Percentiles rank a stretch among this genome's conserved stretches.
These are phyloP conservation scores for Leccinellum albellum DNA, from an alignment of 768 basidiomycete species.

Conservation along the genomic window DNA sequence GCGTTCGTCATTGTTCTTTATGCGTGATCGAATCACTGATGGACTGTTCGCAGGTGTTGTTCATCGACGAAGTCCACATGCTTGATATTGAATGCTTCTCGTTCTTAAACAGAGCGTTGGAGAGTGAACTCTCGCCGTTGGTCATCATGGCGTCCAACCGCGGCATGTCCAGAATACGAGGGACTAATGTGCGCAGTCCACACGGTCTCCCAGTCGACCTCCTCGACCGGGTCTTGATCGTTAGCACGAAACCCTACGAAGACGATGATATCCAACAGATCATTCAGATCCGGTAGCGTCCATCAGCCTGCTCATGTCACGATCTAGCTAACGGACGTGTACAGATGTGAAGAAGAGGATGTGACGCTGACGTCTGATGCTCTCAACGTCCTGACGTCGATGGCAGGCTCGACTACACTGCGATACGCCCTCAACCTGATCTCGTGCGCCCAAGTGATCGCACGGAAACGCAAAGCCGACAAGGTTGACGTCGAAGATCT, in stretches of 20 bases:
- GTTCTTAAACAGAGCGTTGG: conserved; percentile 93
- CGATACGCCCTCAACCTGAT: conserved; percentile 95
- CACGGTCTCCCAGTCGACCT: conserved; percentile 95
- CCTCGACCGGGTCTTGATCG: conserved; percentile 92
- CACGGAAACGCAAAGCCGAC: conserved; percentile 76
- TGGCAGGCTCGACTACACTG: conserved; percentile 86
- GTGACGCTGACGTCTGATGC: conserved; percentile 76
- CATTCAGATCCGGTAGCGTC: conserved; percentile 75
- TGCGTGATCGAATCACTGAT: neutral
- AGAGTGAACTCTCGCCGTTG: conserved; percentile 87
- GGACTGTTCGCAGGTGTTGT: conserved; percentile 63
- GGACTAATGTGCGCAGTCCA: conserved; percentile 90
- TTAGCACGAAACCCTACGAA: conserved; percentile 84
- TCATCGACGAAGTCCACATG: conserved; percentile 99
- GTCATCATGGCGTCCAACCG: conserved; percentile 99
- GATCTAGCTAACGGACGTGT: conserved; percentile 1
- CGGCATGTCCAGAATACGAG: conserved; percentile 91
- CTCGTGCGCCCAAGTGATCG: conserved; percentile 84
- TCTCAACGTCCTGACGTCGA: conserved; percentile 74
- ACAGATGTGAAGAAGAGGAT: conserved; percentile 91
- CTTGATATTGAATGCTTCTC: conserved; percentile 99
- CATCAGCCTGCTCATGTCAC: neutral
- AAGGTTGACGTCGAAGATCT: conserved; percentile 85
- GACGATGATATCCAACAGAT: conserved; percentile 87
- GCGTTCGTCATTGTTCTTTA: conserved; percentile 50